Evolutionary conservation across 352 stramenopile species (phyloP).

Genomic region (Paralagenidium karlingii): DNA sequence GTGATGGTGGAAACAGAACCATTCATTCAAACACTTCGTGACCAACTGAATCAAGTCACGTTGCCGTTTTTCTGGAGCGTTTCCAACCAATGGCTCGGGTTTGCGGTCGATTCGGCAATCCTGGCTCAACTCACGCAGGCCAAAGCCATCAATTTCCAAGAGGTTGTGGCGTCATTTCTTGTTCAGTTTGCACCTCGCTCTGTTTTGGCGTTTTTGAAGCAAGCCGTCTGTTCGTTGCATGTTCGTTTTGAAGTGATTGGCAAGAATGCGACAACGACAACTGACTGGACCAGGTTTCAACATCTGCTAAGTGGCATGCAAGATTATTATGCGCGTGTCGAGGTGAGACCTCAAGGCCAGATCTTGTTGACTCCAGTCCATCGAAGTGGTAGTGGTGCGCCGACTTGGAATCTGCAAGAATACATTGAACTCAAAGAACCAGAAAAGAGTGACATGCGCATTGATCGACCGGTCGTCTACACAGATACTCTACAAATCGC

Average conservation of each 20-base stretch:
- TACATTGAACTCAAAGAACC: slow-evolving; percentile 38
- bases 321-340: slow-evolving; percentile 45
- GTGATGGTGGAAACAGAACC: slow-evolving; percentile 35
- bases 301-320: slow-evolving; percentile 37
- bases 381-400: slow-evolving; percentile 28
- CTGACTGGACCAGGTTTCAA: slow-evolving; percentile 47
- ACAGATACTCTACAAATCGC: slow-evolving; percentile 61
- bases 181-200: slow-evolving; percentile 13
- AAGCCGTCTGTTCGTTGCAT: slow-evolving; percentile 33
- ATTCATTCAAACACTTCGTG: slow-evolving; percentile 34
- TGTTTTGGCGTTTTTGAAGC: slow-evolving; percentile 31
- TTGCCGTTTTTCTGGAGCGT: slow-evolving; percentile 63
- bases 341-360: slow-evolving; percentile 55
- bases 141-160: slow-evolving; percentile 1
- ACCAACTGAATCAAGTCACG: slow-evolving; percentile 17
- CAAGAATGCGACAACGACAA: slow-evolving; percentile 23
- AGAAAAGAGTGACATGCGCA: slow-evolving; percentile 21
- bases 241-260: slow-evolving; percentile 59
- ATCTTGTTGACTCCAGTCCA: slow-evolving; percentile 35
- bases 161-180: background rate
- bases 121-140: slow-evolving; percentile 20
- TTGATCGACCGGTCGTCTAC: slow-evolving; percentile 61
- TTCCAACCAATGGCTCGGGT: slow-evolving; percentile 26
- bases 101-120: slow-evolving; percentile 47
- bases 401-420: slow-evolving; percentile 48